phyloP scores from a whole-genome alignment of 2,329 filamentous ascomycete species.

The Alternaria rosae region DNA sequence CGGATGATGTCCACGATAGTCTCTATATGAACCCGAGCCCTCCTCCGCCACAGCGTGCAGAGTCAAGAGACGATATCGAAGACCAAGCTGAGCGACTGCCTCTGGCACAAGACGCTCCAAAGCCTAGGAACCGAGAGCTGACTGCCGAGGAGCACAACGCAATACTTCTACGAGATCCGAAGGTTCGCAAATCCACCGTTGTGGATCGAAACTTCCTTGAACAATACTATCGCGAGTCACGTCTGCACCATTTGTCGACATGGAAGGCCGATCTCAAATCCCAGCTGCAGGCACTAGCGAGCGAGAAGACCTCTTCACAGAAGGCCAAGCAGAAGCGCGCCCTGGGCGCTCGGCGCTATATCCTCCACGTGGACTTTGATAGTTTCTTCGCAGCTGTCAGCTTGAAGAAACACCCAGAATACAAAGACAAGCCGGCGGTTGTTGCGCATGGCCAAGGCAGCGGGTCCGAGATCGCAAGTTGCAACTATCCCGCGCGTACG shows the following conservation, averaged over 20 bases:
- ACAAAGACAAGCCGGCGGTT: conserved; percentile 78
- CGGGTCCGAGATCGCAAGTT: conserved; percentile 95
- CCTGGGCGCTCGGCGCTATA: conserved; percentile 74
- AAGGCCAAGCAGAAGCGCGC: conserved; percentile 61
- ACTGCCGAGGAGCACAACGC: conserved; percentile 95
- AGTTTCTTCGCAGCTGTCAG: conserved; percentile 98
- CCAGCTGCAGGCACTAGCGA: conserved; percentile 80
- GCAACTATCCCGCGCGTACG: conserved; percentile 88
- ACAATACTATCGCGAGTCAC: conserved; percentile 94
- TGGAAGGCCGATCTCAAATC: conserved; percentile 97
- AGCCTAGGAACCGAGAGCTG: conserved; percentile 53
- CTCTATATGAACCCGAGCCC: conserved; percentile 30
- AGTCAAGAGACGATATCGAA: conserved; percentile 10
- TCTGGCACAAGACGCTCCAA: not conserved
- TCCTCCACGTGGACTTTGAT: conserved; percentile 97
- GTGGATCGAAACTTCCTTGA: conserved; percentile 93
- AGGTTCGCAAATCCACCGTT: conserved; percentile 85
- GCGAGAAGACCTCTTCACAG: conserved; percentile 68
- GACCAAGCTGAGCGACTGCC: conserved; percentile 9
- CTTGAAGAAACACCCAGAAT: conserved; percentile 77
- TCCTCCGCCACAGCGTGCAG: conserved; percentile 15
- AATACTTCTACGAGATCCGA: conserved; percentile 80
- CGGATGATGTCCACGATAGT: conserved; percentile 29
- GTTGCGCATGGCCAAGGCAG: conserved; percentile 87
- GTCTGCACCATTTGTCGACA: conserved; percentile 90